Evolutionary conservation across 805 yeast genomes (phyloP), one percentile per base, ranked within the genome.

Genomic region (Pichia sporocuriosa): DNA sequence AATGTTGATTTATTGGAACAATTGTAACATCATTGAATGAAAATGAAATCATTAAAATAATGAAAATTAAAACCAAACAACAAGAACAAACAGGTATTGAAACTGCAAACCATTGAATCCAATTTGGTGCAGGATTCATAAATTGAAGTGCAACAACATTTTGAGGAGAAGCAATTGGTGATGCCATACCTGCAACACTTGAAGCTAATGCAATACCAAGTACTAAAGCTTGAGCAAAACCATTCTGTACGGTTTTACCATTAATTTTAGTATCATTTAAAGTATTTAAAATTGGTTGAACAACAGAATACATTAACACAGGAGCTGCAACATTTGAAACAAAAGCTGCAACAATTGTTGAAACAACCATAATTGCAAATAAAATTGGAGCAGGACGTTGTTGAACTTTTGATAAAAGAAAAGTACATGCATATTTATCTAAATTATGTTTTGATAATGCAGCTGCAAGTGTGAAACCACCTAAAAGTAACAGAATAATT

Each of bases 291-390:
- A 90, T 67, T 0, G 97, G 97, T 61, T 89, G 96, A 44, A 90
- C 81, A 48, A 90, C 84, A 6, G 96, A 87, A 55, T 75, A 86
- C 63, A 95, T 84, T 42, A 90, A 70, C 3, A 90, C 97, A 0
- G 98, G 98, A 1, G 97, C 93, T 1, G 98, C 98, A 32, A 90
- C 97, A 59, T 90, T 90, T 21, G 95, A 83, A 30, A 90, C 93
- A 94, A 96, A 89, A 86, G 90, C 88, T 5, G 95, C 79, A 31
- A 85, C 79, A 54, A 90, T 78, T 30, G 89, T 68, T 0, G 97
- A 85, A 25, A 90, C 90, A 35, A 73, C 65, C 97, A 93, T 87
- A 46, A 87, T 80, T 4, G 90, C 76, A 32, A 89, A 63, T 27
- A 89, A 66, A 19, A 90, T 81, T 30, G 75, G 71, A 26, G 81